A percentile compares a stretch with the other conserved stretches of the same genome.
phyloP scores from a whole-genome alignment of 192 early-diverging fungal genomes.

The Cetraspora pellucida region DNA sequence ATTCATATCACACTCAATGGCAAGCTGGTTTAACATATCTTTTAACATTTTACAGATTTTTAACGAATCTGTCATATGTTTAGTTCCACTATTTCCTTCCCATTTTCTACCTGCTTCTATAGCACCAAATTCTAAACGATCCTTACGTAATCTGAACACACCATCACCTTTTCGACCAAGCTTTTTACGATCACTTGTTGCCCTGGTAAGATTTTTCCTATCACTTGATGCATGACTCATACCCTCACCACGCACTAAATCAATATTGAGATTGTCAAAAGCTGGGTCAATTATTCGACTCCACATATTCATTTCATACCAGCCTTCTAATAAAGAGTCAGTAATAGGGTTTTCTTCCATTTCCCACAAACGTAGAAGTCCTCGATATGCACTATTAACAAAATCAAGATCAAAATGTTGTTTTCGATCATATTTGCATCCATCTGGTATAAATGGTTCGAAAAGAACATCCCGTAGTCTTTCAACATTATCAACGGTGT shows the following conservation, averaged over 20 bases:
- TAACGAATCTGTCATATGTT: conserved; percentile 3
- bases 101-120: not conserved
- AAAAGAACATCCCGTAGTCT: not conserved
- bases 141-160: not conserved
- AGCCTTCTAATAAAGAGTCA: not conserved
- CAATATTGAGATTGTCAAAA: conserved; percentile 18
- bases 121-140: conserved; percentile 21
- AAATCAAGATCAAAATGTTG: conserved; percentile 18
- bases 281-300: not conserved
- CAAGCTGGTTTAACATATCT: conserved; percentile 12
- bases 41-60: conserved; percentile 16
- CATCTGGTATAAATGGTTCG: conserved; percentile 12
- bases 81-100: not conserved
- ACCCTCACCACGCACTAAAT: not conserved
- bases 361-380: conserved; percentile 16
- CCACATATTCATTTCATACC: conserved; percentile 14
- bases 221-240: not conserved
- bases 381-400: not conserved
- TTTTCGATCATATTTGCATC: not conserved
- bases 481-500: not conserved
- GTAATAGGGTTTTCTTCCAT: not conserved
- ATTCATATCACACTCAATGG: not conserved
- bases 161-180: not conserved
- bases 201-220: not conserved
- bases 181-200: not conserved